Evolutionary conservation across 2,329 filamentous ascomycete species (phyloP).

Genomic region (Trichoderma sp.): DNA sequence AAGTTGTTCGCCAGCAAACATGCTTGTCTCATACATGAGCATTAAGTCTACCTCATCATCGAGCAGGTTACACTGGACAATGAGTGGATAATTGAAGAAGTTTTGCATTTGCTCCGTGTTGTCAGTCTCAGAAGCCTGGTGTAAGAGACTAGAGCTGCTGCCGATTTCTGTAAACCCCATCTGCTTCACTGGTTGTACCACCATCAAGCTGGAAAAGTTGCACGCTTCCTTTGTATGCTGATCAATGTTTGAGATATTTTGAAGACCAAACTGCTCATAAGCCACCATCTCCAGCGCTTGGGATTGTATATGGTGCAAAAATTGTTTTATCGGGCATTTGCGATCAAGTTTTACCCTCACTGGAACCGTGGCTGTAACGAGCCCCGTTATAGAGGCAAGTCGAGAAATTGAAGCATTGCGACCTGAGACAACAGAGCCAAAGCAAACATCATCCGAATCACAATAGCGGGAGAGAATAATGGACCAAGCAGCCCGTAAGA

Average conservation of each 20-base stretch:
- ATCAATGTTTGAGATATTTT: constrained; percentile 27
- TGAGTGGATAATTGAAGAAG: constrained; percentile 11
- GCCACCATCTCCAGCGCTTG: constrained; percentile 25
- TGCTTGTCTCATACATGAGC: background rate
- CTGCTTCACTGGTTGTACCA: constrained; percentile 17
- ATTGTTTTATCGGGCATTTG: background rate
- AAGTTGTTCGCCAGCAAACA: background rate
- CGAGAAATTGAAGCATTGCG: constrained; percentile 6
- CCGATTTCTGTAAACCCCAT: background rate
- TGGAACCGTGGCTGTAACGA: background rate
- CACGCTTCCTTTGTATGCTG: constrained; percentile 17
- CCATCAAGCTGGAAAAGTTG: constrained; percentile 15
- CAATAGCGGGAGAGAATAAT: constrained; percentile 21
- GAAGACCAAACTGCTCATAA: constrained; percentile 28
- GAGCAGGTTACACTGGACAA: background rate
- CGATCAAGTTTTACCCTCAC: background rate
- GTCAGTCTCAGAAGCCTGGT: background rate
- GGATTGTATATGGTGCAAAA: constrained; percentile 24
- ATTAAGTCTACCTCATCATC: background rate
- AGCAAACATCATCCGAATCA: constrained; percentile 21
- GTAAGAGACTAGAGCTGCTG: background rate
- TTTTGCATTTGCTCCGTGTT: background rate
- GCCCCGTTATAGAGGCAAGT: background rate
- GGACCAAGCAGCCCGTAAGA: constrained; percentile 25
- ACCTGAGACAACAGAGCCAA: constrained; percentile 24